A percentile compares a stretch with the other conserved stretches of the same genome.
Evolutionary conservation across 331 rosid genomes (phyloP).

Genomic region (Malus hybrid): DNA sequence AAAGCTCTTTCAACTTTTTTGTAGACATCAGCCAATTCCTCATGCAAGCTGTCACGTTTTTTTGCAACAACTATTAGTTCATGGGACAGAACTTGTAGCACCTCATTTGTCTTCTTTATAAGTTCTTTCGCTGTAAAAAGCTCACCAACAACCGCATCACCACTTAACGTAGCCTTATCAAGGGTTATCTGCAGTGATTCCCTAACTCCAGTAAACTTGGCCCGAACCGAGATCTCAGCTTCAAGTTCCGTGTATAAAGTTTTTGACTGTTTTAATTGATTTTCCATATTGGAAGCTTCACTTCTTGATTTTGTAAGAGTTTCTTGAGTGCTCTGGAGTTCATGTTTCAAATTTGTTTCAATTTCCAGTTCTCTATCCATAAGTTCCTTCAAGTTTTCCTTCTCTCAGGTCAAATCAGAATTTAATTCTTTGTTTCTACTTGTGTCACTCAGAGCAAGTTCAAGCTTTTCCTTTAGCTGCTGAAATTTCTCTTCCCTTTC

Average conservation of each 20-base stretch:
- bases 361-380: conserved; percentile 40
- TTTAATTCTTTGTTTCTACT: conserved; percentile 29
- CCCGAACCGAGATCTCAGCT: conserved; percentile 46
- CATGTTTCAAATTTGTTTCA: conserved; percentile 41
- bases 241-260: conserved; percentile 34
- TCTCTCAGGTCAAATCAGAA: conserved; percentile 50
- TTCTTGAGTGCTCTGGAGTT: conserved; percentile 39
- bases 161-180: conserved; percentile 39
- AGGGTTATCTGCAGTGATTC: conserved; percentile 44
- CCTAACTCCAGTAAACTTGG: conserved; percentile 53
- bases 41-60: conserved; percentile 47
- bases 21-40: conserved; percentile 48
- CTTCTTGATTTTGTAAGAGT: conserved; percentile 53
- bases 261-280: conserved; percentile 35
- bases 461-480: conserved; percentile 47
- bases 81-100: conserved; percentile 37
- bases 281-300: conserved; percentile 44
- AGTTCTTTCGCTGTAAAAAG: conserved; percentile 35
- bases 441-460: conserved; percentile 30
- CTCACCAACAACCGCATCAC: conserved; percentile 44
- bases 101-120: conserved; percentile 36
- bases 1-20: conserved; percentile 54
- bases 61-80: conserved; percentile 41
- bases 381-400: conserved; percentile 35
- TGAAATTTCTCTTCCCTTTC: conserved; percentile 57